These are phyloP conservation scores for Ajuga chamaepitys DNA, from an alignment of 257 asterid species.

Conservation along the genomic window DNA sequence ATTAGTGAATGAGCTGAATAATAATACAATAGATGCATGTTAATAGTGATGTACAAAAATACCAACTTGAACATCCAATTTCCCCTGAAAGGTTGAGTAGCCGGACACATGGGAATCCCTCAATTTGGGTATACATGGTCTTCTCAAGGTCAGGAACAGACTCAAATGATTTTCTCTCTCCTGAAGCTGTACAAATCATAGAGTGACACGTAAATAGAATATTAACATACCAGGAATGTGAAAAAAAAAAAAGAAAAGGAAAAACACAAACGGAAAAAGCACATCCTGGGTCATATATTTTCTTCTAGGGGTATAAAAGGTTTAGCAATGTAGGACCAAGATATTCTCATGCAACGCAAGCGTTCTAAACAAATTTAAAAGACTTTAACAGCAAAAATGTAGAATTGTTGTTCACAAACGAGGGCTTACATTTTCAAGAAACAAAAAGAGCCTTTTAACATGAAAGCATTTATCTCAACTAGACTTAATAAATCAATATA, in stretches of 20 bases:
- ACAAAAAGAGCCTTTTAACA: neutral
- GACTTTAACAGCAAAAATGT: neutral
- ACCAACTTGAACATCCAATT: slow-evolving; percentile 96
- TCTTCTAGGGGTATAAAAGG: neutral
- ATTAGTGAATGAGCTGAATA: slow-evolving; percentile 16
- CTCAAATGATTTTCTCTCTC: slow-evolving; percentile 48
- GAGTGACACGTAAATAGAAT: slow-evolving; percentile 7
- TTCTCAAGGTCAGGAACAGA: slow-evolving; percentile 97
- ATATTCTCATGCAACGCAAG: slow-evolving; percentile 4
- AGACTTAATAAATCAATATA: neutral
- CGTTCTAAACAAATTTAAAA: neutral
- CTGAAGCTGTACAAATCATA: slow-evolving; percentile 41
- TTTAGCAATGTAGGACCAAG: no score
- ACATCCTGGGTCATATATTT: neutral
- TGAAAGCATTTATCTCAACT: neutral
- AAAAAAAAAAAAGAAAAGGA: neutral
- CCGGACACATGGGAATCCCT: slow-evolving; percentile 94
- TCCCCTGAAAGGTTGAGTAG: slow-evolving; percentile 92
- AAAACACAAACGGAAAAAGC: slow-evolving; percentile 3
- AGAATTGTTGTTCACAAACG: no score
- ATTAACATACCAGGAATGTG: neutral
- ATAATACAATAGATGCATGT: neutral
- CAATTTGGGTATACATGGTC: slow-evolving; percentile 76
- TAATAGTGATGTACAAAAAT: slow-evolving; percentile 9
- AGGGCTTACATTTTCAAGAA: neutral